Base-by-base conservation (phyloP, 2,329 filamentous ascomycete genomes). In the Penicillium sp. region DNA sequence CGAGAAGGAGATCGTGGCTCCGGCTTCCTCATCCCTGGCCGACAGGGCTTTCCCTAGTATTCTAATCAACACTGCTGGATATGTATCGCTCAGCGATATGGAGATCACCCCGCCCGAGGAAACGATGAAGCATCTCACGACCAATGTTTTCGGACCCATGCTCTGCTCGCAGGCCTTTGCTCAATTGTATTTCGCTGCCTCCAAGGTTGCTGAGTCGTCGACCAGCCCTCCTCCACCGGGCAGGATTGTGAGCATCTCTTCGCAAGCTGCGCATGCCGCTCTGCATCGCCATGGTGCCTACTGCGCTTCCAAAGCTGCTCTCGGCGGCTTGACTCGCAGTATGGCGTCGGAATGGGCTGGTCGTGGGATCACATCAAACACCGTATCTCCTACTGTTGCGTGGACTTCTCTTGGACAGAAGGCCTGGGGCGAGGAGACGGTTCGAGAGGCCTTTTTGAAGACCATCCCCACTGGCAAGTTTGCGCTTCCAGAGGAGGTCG, bases 271-370 rank as follows among this genome's bases (percentile, higher is more conserved):
- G 3, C 75, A 79, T 55, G 72, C 75, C 0, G 76, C 77, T 1
- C 67, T 80, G 2, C 69, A 72, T 39, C 66, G 70, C 1, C 77
- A 80, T 48, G 74, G 75, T 1, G 75, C 75, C 0, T 80, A 79
- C 56, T 80, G 77, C 50, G 76, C 77, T 1, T 76, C 73, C 4
- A 80, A 79, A 45, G 75, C 77, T 4, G 77, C 70, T 0, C 56
- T 80, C 7, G 53, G 76, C 13, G 77, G 75, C 0, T 49, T 79
- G 39, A 78, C 75, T 8, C 69, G 72, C 6, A 74, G 72, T 52
- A 76, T 76, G 73, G 77, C 77, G 0, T 74, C 69, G 20, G 77
- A 80, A 53, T 80, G 76, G 77, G 77, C 69, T 1, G 59, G 68
- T 4, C 64, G 68, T 4, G 76, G 77, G 2, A 78, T 79, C 9